Percentiles rank a stretch among this genome's conserved stretches.
Evolutionary conservation across 2,329 filamentous ascomycete species (phyloP).

Genomic region (Calonectria hongkongensis): DNA sequence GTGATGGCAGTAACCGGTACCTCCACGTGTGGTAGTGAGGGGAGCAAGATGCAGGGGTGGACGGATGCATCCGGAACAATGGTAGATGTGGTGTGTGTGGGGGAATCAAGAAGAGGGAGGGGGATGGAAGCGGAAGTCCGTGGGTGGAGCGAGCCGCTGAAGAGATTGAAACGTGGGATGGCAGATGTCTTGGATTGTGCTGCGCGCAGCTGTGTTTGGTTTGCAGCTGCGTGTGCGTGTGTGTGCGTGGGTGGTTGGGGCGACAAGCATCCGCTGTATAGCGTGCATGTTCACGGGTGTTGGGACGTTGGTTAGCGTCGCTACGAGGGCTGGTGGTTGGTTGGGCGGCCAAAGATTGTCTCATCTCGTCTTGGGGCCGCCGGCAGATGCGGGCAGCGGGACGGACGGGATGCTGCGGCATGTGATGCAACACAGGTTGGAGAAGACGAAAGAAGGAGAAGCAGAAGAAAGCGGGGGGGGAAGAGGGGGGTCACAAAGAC

Average conservation of each 20-base stretch:
- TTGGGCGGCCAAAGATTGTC: slow-evolving; percentile 19
- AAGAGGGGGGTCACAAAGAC: too few relatives aligned
- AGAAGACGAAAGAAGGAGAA: slow-evolving; percentile 12
- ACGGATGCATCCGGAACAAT: slow-evolving; percentile 41
- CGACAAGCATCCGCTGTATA: background rate
- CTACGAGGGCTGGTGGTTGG: slow-evolving; percentile 7
- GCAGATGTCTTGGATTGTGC: slow-evolving; percentile 11
- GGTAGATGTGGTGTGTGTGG: slow-evolving; percentile 54
- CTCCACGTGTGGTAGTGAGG: slow-evolving; percentile 37
- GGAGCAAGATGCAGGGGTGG: slow-evolving; percentile 39
- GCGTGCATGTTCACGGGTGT: background rate
- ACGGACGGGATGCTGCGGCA: slow-evolving; percentile 20
- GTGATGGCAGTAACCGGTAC: background rate
- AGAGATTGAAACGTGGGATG: slow-evolving; percentile 33
- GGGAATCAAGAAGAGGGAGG: slow-evolving; percentile 20
- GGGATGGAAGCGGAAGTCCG: slow-evolving; percentile 38
- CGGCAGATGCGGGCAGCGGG: slow-evolving; percentile 32
- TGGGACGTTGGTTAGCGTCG: slow-evolving; percentile 19
- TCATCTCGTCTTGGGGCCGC: slow-evolving; percentile 22
- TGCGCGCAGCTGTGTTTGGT: background rate
- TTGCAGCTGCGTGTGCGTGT: slow-evolving; percentile 23
- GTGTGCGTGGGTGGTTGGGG: slow-evolving; percentile 30
- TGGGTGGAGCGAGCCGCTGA: slow-evolving; percentile 21
- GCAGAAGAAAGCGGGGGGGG: background rate
- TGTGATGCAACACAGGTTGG: slow-evolving; percentile 24